These are phyloP conservation scores for Panicum miliaceum DNA, from an alignment of 176 grass and related monocot species.

Conservation along the genomic window DNA sequence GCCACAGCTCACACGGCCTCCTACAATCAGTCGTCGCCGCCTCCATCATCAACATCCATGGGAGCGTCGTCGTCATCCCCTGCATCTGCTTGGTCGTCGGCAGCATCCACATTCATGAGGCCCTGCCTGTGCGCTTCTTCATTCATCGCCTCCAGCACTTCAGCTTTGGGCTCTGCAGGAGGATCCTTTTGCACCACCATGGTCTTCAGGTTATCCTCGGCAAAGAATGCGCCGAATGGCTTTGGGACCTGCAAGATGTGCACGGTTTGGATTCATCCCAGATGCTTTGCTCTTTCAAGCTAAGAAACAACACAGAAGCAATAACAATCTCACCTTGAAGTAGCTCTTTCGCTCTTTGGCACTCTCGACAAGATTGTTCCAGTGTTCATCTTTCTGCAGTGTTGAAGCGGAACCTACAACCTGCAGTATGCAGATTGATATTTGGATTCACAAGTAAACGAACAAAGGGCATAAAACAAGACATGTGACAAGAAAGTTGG, in stretches of 20 bases:
- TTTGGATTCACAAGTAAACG: conserved; percentile 35
- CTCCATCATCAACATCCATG: conserved; percentile 63
- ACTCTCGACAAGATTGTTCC: conserved; percentile 84
- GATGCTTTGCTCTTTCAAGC: conserved; percentile 16
- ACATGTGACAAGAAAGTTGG: conserved; percentile 17
- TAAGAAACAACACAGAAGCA: conserved; percentile 1
- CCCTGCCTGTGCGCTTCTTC: conserved; percentile 45
- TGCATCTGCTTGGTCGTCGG: conserved; percentile 54
- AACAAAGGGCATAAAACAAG: background rate
- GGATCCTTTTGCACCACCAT: conserved; percentile 57
- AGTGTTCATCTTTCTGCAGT: conserved; percentile 83
- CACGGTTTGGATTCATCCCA: conserved; percentile 16
- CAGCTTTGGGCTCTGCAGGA: conserved; percentile 13
- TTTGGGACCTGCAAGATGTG: conserved; percentile 63
- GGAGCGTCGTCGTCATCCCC: conserved; percentile 47
- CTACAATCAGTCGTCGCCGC: conserved; percentile 50
- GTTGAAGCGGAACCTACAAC: conserved; percentile 91
- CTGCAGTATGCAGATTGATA: conserved; percentile 47
- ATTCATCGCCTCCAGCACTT: conserved; percentile 46
- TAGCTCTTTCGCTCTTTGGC: conserved; percentile 69
- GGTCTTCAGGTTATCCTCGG: conserved; percentile 57
- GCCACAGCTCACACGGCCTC: background rate
- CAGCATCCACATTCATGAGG: conserved; percentile 27
- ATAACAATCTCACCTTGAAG: conserved; percentile 57
- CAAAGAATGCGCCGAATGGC: conserved; percentile 74